Conservation (phyloP, 2,329 filamentous ascomycete genomes). For the Calonectria pseudoturangicola region DNA sequence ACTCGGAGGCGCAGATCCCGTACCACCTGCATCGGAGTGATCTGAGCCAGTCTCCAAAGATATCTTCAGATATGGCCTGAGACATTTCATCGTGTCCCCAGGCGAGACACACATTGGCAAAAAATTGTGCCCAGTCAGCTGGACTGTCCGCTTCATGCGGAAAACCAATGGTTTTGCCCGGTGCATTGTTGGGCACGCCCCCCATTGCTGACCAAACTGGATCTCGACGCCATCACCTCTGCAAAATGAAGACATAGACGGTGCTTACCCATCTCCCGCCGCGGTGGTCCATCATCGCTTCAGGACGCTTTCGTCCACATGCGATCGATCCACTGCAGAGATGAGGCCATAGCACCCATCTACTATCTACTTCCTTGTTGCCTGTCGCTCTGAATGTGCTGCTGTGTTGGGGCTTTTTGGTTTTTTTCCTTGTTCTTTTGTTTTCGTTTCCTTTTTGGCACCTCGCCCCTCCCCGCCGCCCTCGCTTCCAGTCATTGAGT, state of each 20-base stretch:
- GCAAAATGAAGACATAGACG: conserved; percentile 43
- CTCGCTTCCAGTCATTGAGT: conserved; percentile 39
- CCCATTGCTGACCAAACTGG: conserved; percentile 36
- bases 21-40: conserved; percentile 30
- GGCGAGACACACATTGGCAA: conserved; percentile 13
- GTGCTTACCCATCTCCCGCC: conserved; percentile 48
- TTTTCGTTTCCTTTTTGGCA: neutral
- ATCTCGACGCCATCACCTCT: conserved; percentile 42
- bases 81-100: conserved; percentile 34
- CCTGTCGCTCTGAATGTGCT: neutral
- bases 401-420: neutral
- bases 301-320: conserved; percentile 43
- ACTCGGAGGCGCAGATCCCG: conserved; percentile 34
- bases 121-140: conserved; percentile 31
- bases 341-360: conserved; percentile 23
- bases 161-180: conserved; percentile 35
- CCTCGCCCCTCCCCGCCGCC: conserved; percentile 19
- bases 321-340: conserved; percentile 29
- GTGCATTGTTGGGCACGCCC: conserved; percentile 33
- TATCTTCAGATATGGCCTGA: conserved; percentile 40
- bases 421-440: neutral
- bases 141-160: conserved; percentile 28
- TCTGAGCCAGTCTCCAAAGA: conserved; percentile 35
- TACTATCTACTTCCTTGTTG: conserved; percentile 29
- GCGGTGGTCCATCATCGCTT: conserved; percentile 37